phyloP scores from a whole-genome alignment of 352 stramenopile species.

The Saprolegnia diclina region DNA sequence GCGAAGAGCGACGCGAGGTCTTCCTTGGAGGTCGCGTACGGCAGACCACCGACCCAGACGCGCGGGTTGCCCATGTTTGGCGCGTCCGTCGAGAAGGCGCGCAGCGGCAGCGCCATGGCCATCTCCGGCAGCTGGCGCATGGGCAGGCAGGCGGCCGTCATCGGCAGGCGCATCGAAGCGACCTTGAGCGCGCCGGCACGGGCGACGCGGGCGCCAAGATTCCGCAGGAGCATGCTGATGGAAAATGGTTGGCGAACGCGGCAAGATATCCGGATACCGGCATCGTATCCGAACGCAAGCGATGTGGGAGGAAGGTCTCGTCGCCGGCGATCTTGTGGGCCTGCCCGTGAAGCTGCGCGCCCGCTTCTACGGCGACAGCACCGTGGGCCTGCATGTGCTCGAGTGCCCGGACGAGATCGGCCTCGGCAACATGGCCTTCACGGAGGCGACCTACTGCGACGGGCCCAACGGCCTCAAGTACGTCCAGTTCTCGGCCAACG shows the following conservation, averaged over 20 bases:
- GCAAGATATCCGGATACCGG: background rate
- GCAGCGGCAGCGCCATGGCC: background rate
- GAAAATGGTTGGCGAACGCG: constrained; percentile 7
- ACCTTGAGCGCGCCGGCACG: background rate
- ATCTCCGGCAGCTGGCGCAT: no score
- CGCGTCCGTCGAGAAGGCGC: background rate
- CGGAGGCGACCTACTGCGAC: constrained; percentile 12
- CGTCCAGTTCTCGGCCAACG: constrained; percentile 10
- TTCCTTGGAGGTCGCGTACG: constrained; percentile 3
- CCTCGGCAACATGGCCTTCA: constrained; percentile 16
- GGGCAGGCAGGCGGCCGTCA: no score
- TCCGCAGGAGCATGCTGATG: background rate
- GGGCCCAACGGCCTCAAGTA: background rate
- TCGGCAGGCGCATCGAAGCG: no score
- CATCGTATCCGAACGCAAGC: background rate
- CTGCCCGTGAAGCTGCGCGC: constrained; percentile 15
- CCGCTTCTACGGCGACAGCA: constrained; percentile 10
- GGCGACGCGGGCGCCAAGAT: background rate
- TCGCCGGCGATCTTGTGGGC: constrained; percentile 12
- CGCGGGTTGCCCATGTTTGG: background rate
- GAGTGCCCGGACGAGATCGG: constrained; percentile 25
- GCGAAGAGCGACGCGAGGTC: constrained; percentile 3
- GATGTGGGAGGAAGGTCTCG: constrained; percentile 7
- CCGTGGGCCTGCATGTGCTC: constrained; percentile 1
- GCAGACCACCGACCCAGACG: constrained; percentile 22